A percentile compares a stretch with the other conserved stretches of the same genome.
Evolutionary conservation across 1,284 basidiomycete genomes (phyloP).

Genomic region (Acaromyces ingoldii): DNA sequence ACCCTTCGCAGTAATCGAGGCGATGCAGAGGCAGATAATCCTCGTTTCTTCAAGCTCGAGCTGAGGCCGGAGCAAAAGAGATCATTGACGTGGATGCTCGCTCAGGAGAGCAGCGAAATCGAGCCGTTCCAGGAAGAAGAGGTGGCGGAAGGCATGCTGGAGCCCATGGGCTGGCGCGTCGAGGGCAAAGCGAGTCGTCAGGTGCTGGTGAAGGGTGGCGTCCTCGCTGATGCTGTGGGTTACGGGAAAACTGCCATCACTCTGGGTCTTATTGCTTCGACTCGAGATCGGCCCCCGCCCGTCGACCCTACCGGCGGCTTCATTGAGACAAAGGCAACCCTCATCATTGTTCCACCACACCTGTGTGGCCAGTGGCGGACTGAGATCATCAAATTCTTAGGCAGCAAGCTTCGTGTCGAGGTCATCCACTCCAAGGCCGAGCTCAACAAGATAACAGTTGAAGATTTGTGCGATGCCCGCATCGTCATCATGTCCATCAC

Average conservation of each 20-base stretch:
- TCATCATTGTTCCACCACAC: conserved; percentile 83
- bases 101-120: conserved; percentile 60
- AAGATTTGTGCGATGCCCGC: conserved; percentile 73
- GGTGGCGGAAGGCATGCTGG: conserved; percentile 80
- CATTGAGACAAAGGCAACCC: conserved; percentile 69
- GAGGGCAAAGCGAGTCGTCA: conserved; percentile 80
- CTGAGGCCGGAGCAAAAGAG: conserved; percentile 81
- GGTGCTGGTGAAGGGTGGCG: conserved; percentile 74
- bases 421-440: conserved; percentile 68
- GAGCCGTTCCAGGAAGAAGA: conserved; percentile 83
- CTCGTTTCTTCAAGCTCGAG: conserved; percentile 62
- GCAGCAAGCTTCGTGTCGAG: conserved; percentile 62
- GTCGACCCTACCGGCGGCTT: conserved; percentile 53
- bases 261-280: conserved; percentile 61
- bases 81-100: conserved; percentile 87
- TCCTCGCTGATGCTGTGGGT: conserved; percentile 90
- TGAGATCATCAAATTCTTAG: conserved; percentile 72
- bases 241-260: conserved; percentile 96
- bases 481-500: conserved; percentile 82
- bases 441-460: conserved; percentile 70
- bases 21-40: conserved; percentile 71
- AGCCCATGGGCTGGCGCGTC: conserved; percentile 82
- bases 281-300: conserved; percentile 58
- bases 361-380: conserved; percentile 82
- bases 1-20: conserved; percentile 69